A percentile compares a stretch with the other conserved stretches of the same genome.
Evolutionary conservation across 306 rosid genomes (phyloP).

Genomic region (Canavalia ensiformis): DNA sequence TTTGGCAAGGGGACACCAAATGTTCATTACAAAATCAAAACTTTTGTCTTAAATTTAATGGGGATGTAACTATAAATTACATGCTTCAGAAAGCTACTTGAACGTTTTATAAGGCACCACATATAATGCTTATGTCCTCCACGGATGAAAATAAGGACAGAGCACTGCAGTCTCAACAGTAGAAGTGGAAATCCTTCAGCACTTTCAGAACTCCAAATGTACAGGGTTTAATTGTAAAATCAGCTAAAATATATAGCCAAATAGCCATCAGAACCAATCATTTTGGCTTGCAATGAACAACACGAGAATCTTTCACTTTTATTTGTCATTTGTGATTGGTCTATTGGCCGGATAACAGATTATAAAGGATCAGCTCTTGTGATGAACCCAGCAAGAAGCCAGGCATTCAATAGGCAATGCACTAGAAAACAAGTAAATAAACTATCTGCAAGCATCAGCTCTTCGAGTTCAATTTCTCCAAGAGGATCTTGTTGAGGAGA

Average conservation of each 20-base stretch:
- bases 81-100: background rate
- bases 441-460: constrained; percentile 57
- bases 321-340: background rate
- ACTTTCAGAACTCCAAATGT: constrained; percentile 2
- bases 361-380: constrained; percentile 22
- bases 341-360: constrained; percentile 8
- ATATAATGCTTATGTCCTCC: constrained; percentile 1
- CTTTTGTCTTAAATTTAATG: background rate
- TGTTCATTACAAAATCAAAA: constrained; percentile 25
- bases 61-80: constrained; percentile 8
- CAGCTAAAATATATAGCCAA: constrained; percentile 13
- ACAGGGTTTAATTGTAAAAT: constrained; percentile 33
- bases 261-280: constrained; percentile 18
- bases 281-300: constrained; percentile 19
- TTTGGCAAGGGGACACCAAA: constrained; percentile 29
- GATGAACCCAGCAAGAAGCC: constrained; percentile 3
- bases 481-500: constrained; percentile 84
- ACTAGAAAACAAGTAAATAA: constrained; percentile 8
- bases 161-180: background rate
- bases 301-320: background rate
- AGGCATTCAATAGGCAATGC: background rate
- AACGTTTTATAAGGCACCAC: background rate
- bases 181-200: constrained; percentile 10
- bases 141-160: constrained; percentile 33
- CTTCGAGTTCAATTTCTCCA: constrained; percentile 76